Evolutionary conservation across 1,139 yeast species (phyloP), one percentile per base, ranked within the genome.

Genomic region (Blastobotrys elegans): DNA sequence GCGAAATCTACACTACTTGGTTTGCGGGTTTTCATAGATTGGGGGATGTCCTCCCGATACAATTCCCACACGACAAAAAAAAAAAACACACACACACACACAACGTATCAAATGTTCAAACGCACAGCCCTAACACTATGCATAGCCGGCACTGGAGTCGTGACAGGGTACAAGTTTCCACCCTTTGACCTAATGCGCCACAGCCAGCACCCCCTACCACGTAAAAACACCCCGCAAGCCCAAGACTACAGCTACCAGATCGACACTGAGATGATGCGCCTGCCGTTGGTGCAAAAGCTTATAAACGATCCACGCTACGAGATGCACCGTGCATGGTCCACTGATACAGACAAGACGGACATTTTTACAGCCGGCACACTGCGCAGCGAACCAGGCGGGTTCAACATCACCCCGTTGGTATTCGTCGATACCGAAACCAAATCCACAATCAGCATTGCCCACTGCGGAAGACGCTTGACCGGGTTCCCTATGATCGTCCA

Each of bases 401-500:
- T 89, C 48, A 75, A 88, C 7, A 75, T 86, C 40, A 77, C 82
- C 41, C 96, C 96, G 2, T 71, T 80, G 20, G 74, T 84, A 16
- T 89, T 84, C 60, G 78, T 80, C 53, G 80, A 85, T 55, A 66
- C 69, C 2, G 57, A 68, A 7, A 69, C 68, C 31, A 76, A 80
- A 2, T 73, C 77, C 50, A 83, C 86, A 51, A 75, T 84, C 0
- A 75, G 85, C 0, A 76, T 88, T 0, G 73, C 87, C 24, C 95
- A 88, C 63, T 74, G 84, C 44, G 97, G 97, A 0, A 79, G 83
- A 60, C 76, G 76, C 53, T 67, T 89, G 32, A 82, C 94, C 42
- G 97, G 97, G 2, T 89, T 84, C 61, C 97, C 97, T 1, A 81
- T 86, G 56, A 70, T 90, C 33, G 76, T 88, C 0, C 97, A 90